phyloP scores from a whole-genome alignment of 257 asterid species.

The Jaltomata sinuosa region DNA sequence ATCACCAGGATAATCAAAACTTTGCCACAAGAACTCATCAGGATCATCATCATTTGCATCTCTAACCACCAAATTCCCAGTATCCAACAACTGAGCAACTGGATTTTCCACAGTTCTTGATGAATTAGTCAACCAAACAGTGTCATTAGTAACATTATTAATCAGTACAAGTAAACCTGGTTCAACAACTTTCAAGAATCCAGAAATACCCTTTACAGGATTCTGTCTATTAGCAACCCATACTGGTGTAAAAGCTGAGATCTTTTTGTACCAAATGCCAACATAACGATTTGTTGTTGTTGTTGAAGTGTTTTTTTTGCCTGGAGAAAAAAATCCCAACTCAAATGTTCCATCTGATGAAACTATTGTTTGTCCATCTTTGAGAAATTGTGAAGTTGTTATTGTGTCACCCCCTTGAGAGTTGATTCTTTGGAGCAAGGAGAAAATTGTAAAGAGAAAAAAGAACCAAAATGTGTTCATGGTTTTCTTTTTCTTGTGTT shows the following conservation, averaged over 20 bases:
- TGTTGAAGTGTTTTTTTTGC: neutral
- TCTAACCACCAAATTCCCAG: conserved; percentile 4
- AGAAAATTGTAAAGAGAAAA: neutral
- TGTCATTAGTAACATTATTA: neutral
- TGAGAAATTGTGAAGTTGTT: neutral
- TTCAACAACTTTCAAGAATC: neutral
- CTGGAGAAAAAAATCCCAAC: conserved; percentile 1
- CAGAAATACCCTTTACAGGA: neutral
- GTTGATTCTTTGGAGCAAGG: neutral
- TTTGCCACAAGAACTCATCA: neutral
- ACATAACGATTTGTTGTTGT: neutral
- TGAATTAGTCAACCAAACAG: neutral
- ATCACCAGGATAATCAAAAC: conserved; percentile 9
- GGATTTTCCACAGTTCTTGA: neutral
- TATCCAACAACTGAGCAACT: neutral
- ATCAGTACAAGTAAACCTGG: neutral
- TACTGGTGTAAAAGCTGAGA: conserved; percentile 3
- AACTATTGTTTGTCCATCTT: neutral
- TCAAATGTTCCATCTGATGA: conserved; percentile 7
- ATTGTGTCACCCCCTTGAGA: neutral
- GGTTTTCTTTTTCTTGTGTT: neutral
- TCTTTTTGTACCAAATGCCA: conserved; percentile 9
- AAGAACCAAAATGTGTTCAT: neutral
- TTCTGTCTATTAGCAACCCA: conserved; percentile 11
- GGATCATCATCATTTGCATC: neutral